A percentile compares a stretch with the other conserved stretches of the same genome.
phyloP scores from a whole-genome alignment of 176 grass and related monocot genomes.

The Triticum monococcum region DNA sequence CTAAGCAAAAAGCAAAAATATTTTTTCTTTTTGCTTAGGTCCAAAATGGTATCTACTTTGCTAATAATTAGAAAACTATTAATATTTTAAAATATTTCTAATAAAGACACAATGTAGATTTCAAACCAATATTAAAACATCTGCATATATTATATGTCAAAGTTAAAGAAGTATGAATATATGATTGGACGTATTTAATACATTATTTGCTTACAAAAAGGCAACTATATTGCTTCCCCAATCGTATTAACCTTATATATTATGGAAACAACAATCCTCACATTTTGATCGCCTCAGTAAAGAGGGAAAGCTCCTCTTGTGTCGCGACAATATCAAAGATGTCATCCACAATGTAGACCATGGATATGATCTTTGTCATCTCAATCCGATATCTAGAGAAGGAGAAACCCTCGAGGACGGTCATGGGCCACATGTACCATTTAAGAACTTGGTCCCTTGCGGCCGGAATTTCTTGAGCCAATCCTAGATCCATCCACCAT shows the following conservation, averaged over 20 bases:
- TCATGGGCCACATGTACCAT: slow-evolving; percentile 61
- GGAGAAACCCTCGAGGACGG: slow-evolving; percentile 11
- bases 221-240: not conserved
- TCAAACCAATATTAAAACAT: not conserved
- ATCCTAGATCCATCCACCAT: not conserved
- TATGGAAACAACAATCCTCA: not conserved
- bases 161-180: not conserved
- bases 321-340: slow-evolving; percentile 64
- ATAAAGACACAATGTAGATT: not conserved
- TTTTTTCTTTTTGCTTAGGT: not conserved
- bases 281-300: slow-evolving; percentile 48
- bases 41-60: no score
- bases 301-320: slow-evolving; percentile 46
- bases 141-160: not conserved
- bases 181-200: not conserved
- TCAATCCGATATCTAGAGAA: slow-evolving; percentile 48
- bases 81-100: not conserved
- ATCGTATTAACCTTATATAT: not conserved
- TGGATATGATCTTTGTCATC: slow-evolving; percentile 53
- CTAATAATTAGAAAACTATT: not conserved
- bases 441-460: slow-evolving; percentile 22
- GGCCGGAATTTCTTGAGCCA: not conserved
- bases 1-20: not conserved
- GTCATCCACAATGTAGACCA: slow-evolving; percentile 74
- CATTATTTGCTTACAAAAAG: not conserved